Percentiles rank a stretch among this genome's conserved stretches.
Evolutionary conservation across 148 eudicot genomes (phyloP).

Genomic region (Persicaria tinctoria): DNA sequence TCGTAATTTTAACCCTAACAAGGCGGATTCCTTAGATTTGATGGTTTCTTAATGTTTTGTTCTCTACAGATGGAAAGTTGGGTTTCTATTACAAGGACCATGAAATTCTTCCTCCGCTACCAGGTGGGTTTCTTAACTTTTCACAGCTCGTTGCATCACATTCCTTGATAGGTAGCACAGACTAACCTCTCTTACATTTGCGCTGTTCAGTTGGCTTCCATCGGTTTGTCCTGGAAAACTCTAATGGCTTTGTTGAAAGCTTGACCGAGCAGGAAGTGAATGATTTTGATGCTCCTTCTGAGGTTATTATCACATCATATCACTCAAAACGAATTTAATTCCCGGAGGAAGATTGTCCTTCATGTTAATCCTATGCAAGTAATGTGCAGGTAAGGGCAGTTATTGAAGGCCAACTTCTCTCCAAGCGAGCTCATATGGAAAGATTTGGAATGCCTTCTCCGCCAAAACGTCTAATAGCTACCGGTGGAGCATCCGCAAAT

Average conservation of each 20-base stretch:
- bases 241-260: slow-evolving; percentile 49
- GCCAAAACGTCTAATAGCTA: slow-evolving; percentile 81
- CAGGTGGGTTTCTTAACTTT: slow-evolving; percentile 35
- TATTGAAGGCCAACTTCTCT: slow-evolving; percentile 79
- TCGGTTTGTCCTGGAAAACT: slow-evolving; percentile 58
- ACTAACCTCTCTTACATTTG: background rate
- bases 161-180: too few relatives aligned
- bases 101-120: slow-evolving; percentile 90
- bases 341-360: background rate
- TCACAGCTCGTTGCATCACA: too few relatives aligned
- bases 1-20: background rate
- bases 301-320: slow-evolving; percentile 34
- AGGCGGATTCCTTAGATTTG: slow-evolving; percentile 1
- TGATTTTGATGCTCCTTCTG: slow-evolving; percentile 71
- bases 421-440: slow-evolving; percentile 79
- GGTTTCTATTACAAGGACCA: slow-evolving; percentile 94
- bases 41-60: background rate
- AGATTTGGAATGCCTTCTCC: slow-evolving; percentile 94
- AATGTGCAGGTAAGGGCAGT: slow-evolving; percentile 63
- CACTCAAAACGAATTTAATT: background rate
- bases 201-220: slow-evolving; percentile 63
- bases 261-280: slow-evolving; percentile 54
- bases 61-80: slow-evolving; percentile 65
- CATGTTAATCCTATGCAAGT: background rate
- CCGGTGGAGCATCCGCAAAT: slow-evolving; percentile 94